Conservation (phyloP, 148 eudicot genomes). For the Rhododendron vialii region DNA sequence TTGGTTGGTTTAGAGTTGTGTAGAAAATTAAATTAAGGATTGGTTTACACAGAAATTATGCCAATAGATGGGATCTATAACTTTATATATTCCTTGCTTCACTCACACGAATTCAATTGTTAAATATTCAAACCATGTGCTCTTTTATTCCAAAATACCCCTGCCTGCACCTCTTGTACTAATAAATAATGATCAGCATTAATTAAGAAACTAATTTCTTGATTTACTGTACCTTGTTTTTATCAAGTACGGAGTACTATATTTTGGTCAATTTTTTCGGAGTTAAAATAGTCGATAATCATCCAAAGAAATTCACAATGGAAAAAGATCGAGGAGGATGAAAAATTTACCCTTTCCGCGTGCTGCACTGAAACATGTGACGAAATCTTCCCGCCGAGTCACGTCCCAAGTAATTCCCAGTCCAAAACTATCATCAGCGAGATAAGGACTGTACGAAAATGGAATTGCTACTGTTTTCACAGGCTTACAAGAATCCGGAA, state of each 20-base stretch:
- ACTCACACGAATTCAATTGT: not conserved
- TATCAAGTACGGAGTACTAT: not conserved
- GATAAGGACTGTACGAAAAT: conserved; percentile 34
- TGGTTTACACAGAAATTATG: not conserved
- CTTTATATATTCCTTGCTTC: not conserved
- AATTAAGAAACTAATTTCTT: not conserved
- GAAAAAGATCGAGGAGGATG: not conserved
- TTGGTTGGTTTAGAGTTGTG: too few relatives aligned
- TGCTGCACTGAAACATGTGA: not conserved
- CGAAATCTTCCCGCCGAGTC: not conserved
- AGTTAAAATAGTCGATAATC: not conserved
- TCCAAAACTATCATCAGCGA: conserved; percentile 36
- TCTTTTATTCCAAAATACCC: too few relatives aligned
- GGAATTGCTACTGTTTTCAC: conserved; percentile 31
- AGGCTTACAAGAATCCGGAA: conserved; percentile 24
- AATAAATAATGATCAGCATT: not conserved
- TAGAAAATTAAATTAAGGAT: not conserved
- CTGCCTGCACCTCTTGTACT: not conserved
- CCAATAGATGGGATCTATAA: not conserved
- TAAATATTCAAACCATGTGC: not conserved
- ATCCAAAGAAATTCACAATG: conserved; percentile 3
- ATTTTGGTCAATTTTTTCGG: not conserved
- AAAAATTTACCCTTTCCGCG: conserved; percentile 9
- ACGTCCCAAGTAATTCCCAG: conserved; percentile 34
- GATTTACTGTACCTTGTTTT: not conserved